A percentile compares a stretch with the other conserved stretches of the same genome.
Conservation (phyloP, 345 rosid species). For the Salix caprea region DNA sequence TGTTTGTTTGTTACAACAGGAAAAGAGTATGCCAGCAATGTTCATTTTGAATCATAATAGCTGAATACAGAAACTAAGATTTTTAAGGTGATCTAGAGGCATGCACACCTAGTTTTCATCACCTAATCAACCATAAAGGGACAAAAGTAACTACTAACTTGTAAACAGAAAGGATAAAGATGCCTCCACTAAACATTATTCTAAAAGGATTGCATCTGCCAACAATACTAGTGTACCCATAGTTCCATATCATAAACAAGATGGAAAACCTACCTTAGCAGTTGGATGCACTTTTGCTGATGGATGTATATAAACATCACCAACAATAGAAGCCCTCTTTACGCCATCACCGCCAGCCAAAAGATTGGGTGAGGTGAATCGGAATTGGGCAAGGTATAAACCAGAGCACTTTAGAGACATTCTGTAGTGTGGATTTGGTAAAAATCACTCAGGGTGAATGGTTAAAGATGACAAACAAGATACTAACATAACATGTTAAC, state of each 20-base stretch:
- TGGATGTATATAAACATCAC: conserved; percentile 90
- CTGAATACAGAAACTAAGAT: background rate
- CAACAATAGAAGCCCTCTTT: conserved; percentile 58
- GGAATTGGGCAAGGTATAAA: conserved; percentile 78
- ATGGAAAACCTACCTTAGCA: conserved; percentile 58
- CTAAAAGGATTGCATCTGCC: background rate
- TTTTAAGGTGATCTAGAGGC: background rate
- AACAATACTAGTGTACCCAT: background rate
- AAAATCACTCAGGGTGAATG: background rate
- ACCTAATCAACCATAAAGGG: background rate
- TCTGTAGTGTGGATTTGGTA: conserved; percentile 31
- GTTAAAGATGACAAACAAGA: background rate
- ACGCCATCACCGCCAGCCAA: conserved; percentile 83
- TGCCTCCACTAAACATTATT: background rate
- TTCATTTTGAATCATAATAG: background rate
- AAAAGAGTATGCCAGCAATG: background rate
- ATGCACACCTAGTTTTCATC: background rate
- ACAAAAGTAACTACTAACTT: background rate
- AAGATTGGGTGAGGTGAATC: conserved; percentile 57
- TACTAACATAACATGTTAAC: background rate
- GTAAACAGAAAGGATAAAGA: background rate
- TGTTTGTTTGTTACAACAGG: background rate
- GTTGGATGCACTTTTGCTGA: conserved; percentile 95
- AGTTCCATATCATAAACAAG: background rate
- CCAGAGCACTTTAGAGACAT: conserved; percentile 87